Conservation (phyloP, 1,284 basidiomycete genomes). For the Trichosporon sp. region DNA sequence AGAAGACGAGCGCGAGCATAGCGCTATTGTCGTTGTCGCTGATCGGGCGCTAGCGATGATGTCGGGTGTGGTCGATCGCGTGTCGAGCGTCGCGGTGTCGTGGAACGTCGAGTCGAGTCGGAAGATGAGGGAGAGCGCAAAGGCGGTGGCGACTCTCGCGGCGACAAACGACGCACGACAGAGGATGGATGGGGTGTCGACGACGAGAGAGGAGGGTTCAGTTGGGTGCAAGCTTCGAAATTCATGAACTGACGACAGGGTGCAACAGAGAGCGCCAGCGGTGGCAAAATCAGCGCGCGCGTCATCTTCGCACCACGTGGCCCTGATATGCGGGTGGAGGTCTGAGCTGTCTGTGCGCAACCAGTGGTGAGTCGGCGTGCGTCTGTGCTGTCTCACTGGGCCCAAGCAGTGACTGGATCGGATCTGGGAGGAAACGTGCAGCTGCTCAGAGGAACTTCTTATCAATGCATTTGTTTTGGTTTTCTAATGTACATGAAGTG, state of each 20-base stretch:
- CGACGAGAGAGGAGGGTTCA: neutral
- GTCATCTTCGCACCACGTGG: neutral
- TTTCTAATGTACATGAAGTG: constrained; percentile 3
- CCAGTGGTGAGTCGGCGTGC: too few species aligned
- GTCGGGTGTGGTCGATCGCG: too few species aligned
- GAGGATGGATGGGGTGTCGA: neutral
- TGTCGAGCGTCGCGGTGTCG: too few species aligned
- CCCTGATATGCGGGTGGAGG: neutral
- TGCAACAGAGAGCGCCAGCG: neutral
- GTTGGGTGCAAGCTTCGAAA: neutral
- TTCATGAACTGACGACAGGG: neutral
- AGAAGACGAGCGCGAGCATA: neutral
- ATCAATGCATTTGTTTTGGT: neutral
- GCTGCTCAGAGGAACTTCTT: neutral
- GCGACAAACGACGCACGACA: neutral
- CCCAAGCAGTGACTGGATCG: too few species aligned
- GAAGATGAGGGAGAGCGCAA: neutral
- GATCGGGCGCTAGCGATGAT: neutral
- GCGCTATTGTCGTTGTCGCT: neutral
- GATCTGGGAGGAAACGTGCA: neutral
- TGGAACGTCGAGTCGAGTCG: neutral
- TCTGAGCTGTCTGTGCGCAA: neutral
- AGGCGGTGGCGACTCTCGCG: neutral
- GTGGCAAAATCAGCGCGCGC: constrained; percentile 4
- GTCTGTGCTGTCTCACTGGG: too few species aligned